These are phyloP conservation scores for Pleurotus djamor DNA, from an alignment of 768 basidiomycete genomes.

Conservation along the genomic window DNA sequence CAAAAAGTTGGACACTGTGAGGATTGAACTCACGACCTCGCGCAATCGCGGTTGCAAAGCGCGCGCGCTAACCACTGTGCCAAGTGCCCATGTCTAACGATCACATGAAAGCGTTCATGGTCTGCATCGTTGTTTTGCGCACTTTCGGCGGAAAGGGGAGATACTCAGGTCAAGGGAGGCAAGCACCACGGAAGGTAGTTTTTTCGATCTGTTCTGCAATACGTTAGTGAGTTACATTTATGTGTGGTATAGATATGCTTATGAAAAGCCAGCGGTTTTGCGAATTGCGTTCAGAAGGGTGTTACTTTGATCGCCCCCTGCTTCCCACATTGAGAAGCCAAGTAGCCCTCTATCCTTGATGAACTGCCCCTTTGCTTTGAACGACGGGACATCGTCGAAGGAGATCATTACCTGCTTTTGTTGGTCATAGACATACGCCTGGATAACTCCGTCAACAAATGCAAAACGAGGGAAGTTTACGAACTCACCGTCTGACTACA, in stretches of 20 bases:
- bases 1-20: conserved; percentile 2
- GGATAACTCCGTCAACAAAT: conserved; percentile 1
- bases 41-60: not conserved
- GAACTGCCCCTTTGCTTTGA: conserved; percentile 60
- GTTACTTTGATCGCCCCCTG: conserved; percentile 57
- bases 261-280: conserved; percentile 28
- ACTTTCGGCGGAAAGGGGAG: too few species aligned
- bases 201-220: too few species aligned
- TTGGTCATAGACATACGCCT: conserved; percentile 70
- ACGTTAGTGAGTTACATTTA: too few species aligned
- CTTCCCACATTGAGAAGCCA: conserved; percentile 71
- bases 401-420: conserved; percentile 57
- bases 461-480: not conserved
- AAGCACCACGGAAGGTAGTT: too few species aligned
- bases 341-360: conserved; percentile 49
- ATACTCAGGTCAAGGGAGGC: too few species aligned
- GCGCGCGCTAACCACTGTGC: conserved; percentile 4
- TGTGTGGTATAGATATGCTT: too few species aligned
- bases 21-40: conserved; percentile 5
- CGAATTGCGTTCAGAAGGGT: conserved; percentile 57
- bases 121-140: too few species aligned
- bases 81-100: not conserved
- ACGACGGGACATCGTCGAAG: conserved; percentile 63
- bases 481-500: conserved; percentile 72
- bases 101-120: too few species aligned